Percentiles rank a stretch among this genome's conserved stretches.
Conservation (phyloP, 1,284 basidiomycete genomes). For the Caloboletus firmus region DNA sequence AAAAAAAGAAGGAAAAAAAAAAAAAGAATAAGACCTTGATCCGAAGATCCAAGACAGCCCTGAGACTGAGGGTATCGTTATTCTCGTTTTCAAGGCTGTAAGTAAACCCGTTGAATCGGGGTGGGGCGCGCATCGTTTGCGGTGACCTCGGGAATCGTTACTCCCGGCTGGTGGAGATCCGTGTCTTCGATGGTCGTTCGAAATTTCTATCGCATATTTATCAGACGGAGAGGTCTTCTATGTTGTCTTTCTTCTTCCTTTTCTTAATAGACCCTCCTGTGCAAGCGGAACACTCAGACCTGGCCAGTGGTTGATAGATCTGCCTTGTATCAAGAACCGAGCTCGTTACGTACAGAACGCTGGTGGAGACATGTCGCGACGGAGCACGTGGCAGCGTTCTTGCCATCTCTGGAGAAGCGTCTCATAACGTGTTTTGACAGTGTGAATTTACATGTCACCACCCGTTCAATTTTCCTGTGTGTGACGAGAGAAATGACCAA, state of each 20-base stretch:
- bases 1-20: too few species aligned
- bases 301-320: neutral
- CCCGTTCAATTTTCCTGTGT: conserved; percentile 22
- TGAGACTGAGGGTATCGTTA: too few species aligned
- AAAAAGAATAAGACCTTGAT: conserved; percentile 9
- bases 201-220: conserved; percentile 21
- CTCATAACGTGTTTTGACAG: conserved; percentile 27
- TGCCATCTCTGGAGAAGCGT: conserved; percentile 4
- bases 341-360: conserved; percentile 12
- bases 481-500: conserved; percentile 32
- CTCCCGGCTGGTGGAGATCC: conserved; percentile 21
- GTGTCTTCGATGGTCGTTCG: conserved; percentile 21
- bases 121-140: conserved; percentile 1
- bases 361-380: neutral
- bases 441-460: conserved; percentile 28
- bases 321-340: neutral
- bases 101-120: conserved; percentile 5
- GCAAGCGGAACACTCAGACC: neutral
- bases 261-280: too few species aligned
- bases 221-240: conserved; percentile 19
- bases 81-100: conserved; percentile 17
- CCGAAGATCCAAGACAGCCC: conserved; percentile 16
- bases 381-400: conserved; percentile 26
- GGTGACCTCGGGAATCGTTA: conserved; percentile 23
- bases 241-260: conserved; percentile 21